phyloP scores from a whole-genome alignment of 2,329 filamentous ascomycete species.

The Aspergillus glaucus region DNA sequence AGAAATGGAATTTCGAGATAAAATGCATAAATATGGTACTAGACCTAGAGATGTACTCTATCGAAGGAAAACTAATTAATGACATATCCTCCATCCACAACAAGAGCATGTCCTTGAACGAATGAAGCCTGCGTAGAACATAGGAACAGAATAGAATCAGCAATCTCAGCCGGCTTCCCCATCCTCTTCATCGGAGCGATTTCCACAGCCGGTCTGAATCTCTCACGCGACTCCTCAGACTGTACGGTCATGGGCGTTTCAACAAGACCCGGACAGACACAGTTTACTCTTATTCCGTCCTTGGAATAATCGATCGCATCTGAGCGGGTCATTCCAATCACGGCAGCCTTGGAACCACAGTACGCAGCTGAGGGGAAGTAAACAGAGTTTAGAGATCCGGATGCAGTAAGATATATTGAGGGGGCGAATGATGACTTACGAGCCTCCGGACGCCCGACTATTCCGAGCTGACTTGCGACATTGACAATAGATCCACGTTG shows the following conservation, averaged over 20 bases:
- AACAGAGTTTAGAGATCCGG: neutral
- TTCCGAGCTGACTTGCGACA: slow-evolving; percentile 48
- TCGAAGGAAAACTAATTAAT: slow-evolving; percentile 24
- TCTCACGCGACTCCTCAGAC: slow-evolving; percentile 32
- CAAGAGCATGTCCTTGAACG: slow-evolving; percentile 47
- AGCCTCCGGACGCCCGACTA: slow-evolving; percentile 44
- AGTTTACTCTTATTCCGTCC: slow-evolving; percentile 28
- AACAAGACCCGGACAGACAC: slow-evolving; percentile 39
- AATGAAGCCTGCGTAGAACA: slow-evolving; percentile 47
- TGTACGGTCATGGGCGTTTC: slow-evolving; percentile 44
- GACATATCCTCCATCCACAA: slow-evolving; percentile 50
- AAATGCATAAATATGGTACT: neutral
- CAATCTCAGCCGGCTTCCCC: slow-evolving; percentile 46
- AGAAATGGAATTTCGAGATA: neutral
- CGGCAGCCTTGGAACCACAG: slow-evolving; percentile 53
- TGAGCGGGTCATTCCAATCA: slow-evolving; percentile 52
- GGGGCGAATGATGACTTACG: slow-evolving; percentile 25
- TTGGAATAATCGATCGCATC: slow-evolving; percentile 53
- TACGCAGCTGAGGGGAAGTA: slow-evolving; percentile 42
- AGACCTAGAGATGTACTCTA: neutral
- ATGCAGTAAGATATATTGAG: neutral
- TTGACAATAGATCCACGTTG: slow-evolving; percentile 48
- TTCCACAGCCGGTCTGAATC: slow-evolving; percentile 37
- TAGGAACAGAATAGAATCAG: slow-evolving; percentile 46
- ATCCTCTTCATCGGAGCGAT: slow-evolving; percentile 49